A percentile compares a stretch with the other conserved stretches of the same genome.
Conservation (phyloP, 148 eudicot species). For the Camellia japonica region DNA sequence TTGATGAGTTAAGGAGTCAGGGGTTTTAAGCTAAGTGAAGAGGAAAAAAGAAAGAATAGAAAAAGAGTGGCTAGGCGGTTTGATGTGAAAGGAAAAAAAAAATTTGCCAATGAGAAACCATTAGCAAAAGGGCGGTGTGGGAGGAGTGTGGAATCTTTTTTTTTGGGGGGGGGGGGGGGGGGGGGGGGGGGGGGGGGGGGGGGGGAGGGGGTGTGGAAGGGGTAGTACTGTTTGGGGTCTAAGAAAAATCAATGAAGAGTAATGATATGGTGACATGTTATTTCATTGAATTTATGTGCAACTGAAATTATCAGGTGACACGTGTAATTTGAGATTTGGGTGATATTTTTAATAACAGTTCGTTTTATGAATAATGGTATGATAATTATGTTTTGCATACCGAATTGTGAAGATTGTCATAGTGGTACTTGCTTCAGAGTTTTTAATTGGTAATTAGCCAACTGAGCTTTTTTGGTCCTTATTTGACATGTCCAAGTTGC, state of each 20-base stretch:
- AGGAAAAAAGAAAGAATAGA: neutral
- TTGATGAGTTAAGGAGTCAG: neutral
- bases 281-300: neutral
- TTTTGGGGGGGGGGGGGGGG: too few relatives aligned
- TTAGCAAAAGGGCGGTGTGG: neutral
- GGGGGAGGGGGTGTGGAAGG: too few relatives aligned
- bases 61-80: slow-evolving; percentile 13
- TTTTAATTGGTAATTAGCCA: too few relatives aligned
- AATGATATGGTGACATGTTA: neutral
- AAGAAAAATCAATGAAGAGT: neutral
- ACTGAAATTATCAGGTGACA: neutral
- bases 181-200: too few relatives aligned
- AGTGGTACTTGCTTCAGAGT: too few relatives aligned
- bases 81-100: slow-evolving; percentile 1
- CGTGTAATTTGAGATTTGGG: neutral
- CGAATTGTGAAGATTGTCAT: too few relatives aligned
- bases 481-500: too few relatives aligned
- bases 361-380: too few relatives aligned
- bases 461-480: too few relatives aligned
- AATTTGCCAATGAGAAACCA: neutral
- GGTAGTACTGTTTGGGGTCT: neutral
- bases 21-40: neutral
- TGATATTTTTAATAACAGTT: too few relatives aligned
- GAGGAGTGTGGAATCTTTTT: slow-evolving; percentile 12
- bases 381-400: too few relatives aligned